Evolutionary conservation across 2,329 filamentous ascomycete genomes (phyloP).

Genomic region (Nakataea oryzae): DNA sequence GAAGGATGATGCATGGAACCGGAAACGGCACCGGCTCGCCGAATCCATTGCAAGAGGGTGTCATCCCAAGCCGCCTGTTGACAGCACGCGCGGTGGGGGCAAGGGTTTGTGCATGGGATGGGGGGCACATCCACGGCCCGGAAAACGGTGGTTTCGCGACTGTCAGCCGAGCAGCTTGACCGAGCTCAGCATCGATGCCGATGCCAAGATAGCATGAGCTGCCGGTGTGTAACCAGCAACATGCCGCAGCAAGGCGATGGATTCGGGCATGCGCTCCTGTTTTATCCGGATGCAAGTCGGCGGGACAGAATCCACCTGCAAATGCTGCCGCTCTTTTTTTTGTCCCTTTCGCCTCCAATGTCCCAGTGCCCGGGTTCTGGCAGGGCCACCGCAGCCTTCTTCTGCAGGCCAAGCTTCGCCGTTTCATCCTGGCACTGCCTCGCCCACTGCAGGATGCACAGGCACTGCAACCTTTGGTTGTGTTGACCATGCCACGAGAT

Average conservation of each 20-base stretch:
- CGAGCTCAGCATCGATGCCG: neutral
- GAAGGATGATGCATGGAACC: neutral
- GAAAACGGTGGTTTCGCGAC: neutral
- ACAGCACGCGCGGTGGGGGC: neutral
- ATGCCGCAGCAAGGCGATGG: neutral
- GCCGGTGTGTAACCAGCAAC: neutral
- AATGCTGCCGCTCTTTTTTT: neutral
- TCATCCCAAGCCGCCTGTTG: neutral
- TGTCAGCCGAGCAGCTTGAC: neutral
- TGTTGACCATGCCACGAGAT: no score
- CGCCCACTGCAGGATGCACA: no score
- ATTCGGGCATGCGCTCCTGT: neutral
- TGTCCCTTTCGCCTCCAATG: no score
- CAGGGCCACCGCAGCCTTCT: neutral
- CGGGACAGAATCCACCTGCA: neutral
- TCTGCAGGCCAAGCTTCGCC: neutral
- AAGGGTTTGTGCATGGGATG: neutral
- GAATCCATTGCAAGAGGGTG: no score
- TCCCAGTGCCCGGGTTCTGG: neutral
- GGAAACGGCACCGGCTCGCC: no score
- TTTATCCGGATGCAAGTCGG: neutral
- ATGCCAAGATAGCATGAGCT: neutral
- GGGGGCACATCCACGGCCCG: no score
- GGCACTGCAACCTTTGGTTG: no score
- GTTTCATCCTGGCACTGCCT: no score